Base-by-base conservation (phyloP, 2,329 filamentous ascomycete genomes). In the Ophioceras dolichostomum region DNA sequence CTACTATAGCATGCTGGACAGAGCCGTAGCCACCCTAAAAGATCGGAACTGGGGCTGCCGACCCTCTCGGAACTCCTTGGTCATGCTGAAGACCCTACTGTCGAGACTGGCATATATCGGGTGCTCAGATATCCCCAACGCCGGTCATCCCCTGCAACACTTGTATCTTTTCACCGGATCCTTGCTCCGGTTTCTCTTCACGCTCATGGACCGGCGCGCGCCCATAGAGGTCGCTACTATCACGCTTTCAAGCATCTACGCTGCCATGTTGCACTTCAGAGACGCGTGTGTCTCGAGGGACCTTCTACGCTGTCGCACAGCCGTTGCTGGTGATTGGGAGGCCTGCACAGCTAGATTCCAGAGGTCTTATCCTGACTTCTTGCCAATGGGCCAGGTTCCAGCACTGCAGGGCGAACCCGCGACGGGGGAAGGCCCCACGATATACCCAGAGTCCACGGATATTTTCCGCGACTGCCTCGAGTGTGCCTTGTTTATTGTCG, bases 21-120 rank as follows among this genome's bases (percentile, higher is more conserved):
- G 37, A 30, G 45, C 45, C n/a, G 44, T 34, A 19, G 41, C 38
- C 2, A 45, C 47, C 8, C 47, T 52, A 24, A 37, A 28, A 18
- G 46, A 46, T 17, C 48, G 50, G 12, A 39, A 46, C 40, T 53
- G 35, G 50, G 49, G 36, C 30, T n/a, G 41, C 24, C 22, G n/a
- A 12, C 43, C 47, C 4, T 47, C 47, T 0, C 27, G 40, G 18
- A 45, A 48, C 21, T 46, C 46, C 1, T 35, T 53, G 1, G 32
- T 40, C 10, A 44, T 47, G 10, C 47, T 62, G 8, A 47, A 48
- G n/a, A 51, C 56, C 20, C 52, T 69, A 3, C 55, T 67, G 4
- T 56, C 59, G 9, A 57, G 65, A 2, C 45, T 76, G 3, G 64
- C 65, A 3, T 67, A 62, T 38, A 56, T 74, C 34, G 65, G 66